Base-by-base conservation (phyloP, 352 stramenopile species). In the Thalassiosira sp. region DNA sequence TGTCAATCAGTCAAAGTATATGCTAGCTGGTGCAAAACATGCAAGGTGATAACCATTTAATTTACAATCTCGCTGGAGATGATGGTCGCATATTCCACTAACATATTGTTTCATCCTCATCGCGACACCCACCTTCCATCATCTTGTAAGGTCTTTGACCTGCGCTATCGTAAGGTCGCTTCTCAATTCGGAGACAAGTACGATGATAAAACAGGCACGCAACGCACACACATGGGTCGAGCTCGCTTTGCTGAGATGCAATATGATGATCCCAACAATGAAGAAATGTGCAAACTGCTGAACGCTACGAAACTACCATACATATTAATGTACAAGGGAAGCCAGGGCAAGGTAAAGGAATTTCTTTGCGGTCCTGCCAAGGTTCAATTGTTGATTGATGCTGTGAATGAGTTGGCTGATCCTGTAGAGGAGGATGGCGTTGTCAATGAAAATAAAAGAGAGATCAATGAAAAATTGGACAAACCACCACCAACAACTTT, bases 181-280 rank as follows among this genome's bases (percentile, higher is more conserved):
- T 37, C 31, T n/a, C 58, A 81, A 75, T 54, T 57, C 20, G 48
- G 64, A 49, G 72, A 67, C 61, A 66, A 67, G 20, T 54, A 57
- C 46, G 20, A 62, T 18, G 35, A 61, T 28, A 37, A 13, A 16
- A 37, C 37, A 42, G 25, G 43, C 22, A n/a, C 43, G 51, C 0
- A 68, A 22, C 43, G 62, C 28, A 6, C 31, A 5, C 3, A 62
- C 37, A 20, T 40, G 1, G 72, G 64, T 1, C 37, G 11, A n/a
- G 72, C 70, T 0, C 49, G 72, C n/a, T 81, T 81, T 67, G 64
- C 64, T n/a, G 72, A 81, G 63, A 81, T 81, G 64, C 42, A 76
- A 66, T 81, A 64, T 48, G 59, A 75, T 24, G 52, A 67, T 56
- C 66, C 72, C 16, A 71, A 67, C 42, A 81, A 81, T 51, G 72